Conservation (phyloP, 1,139 yeast species). For the Kluyveromyces sp. region DNA sequence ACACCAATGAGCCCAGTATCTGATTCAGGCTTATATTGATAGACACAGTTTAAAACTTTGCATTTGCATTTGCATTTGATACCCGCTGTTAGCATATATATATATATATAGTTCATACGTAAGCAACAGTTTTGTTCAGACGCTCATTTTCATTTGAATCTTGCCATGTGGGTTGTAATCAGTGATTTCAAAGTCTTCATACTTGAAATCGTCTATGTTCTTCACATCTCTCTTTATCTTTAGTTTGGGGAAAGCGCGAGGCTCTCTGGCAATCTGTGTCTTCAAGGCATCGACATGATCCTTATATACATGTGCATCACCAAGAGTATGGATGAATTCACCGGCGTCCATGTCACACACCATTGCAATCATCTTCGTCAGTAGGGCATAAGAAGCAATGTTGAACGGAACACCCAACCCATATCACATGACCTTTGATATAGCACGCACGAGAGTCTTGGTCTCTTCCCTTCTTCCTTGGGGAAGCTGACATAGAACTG, state of each 20-base stretch:
- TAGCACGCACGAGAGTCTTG: slow-evolving; percentile 74
- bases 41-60: background rate
- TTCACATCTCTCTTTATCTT: slow-evolving; percentile 58
- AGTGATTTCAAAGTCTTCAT: slow-evolving; percentile 74
- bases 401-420: slow-evolving; percentile 98
- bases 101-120: background rate
- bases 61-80: background rate
- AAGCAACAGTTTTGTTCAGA: slow-evolving; percentile 21
- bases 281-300: slow-evolving; percentile 89
- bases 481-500: slow-evolving; percentile 91
- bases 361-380: slow-evolving; percentile 92
- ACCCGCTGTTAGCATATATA: background rate
- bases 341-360: slow-evolving; percentile 92
- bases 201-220: slow-evolving; percentile 77
- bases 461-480: slow-evolving; percentile 38
- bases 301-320: slow-evolving; percentile 90
- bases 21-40: background rate
- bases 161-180: slow-evolving; percentile 76
- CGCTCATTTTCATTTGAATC: slow-evolving; percentile 82
- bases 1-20: background rate
- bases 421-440: slow-evolving; percentile 98
- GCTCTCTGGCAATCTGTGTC: slow-evolving; percentile 66
- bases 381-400: slow-evolving; percentile 89
- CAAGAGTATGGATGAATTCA: slow-evolving; percentile 89
- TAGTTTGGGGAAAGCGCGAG: slow-evolving; percentile 74